Base-by-base conservation (phyloP, 2,329 filamentous ascomycete genomes). In the Talaromyces amestolkiae region DNA sequence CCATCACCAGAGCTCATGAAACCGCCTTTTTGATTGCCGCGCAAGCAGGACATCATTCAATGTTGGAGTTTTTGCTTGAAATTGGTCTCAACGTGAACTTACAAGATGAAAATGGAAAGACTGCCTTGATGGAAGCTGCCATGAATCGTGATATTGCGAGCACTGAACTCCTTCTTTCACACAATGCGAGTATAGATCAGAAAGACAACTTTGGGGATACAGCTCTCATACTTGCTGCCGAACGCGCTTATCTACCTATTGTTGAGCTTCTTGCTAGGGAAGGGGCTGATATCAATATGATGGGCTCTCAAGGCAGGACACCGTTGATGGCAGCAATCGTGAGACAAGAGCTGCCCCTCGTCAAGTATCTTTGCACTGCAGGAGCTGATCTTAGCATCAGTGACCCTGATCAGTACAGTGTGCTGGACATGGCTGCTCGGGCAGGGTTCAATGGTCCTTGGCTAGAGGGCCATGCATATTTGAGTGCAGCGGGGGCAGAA, bases 261-360 rank as follows among this genome's bases (percentile, higher is more conserved):
- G 64, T 70, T 11, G 9, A 67, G 2, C 37, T 74, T 15, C 69
- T 76, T 17, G 17, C 74, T 2, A 37, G 66, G 3, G 31, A 43
- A 1, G 70, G 69, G 0, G 71, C 70, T 0, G 58, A 71, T 27
- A 47, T 72, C 4, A 69, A 75, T 62, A 63, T 53, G 2, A 45
- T 19, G 3, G 60, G 43, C 2, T 9, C n/a, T 3, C 19, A 19
- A 19, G 65, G 61, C 3, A 60, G 37, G 4, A 66, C 65, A 4
- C 15, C 43, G 13, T 45, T 66, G 15, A 66, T 66, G 43, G 49
- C 24, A 8, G 65, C 65, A 11, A 41, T 35, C n/a, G 41, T 31
- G 13, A 22, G 2, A 19, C 41, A 27, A 53, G 41, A 45, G 13
- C n/a, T 63, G 9, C 33, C 43, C 4, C 53, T 59, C 22, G 17